Conservation (phyloP, 495 filamentous ascomycete species). For the Daldinia childiae region DNA sequence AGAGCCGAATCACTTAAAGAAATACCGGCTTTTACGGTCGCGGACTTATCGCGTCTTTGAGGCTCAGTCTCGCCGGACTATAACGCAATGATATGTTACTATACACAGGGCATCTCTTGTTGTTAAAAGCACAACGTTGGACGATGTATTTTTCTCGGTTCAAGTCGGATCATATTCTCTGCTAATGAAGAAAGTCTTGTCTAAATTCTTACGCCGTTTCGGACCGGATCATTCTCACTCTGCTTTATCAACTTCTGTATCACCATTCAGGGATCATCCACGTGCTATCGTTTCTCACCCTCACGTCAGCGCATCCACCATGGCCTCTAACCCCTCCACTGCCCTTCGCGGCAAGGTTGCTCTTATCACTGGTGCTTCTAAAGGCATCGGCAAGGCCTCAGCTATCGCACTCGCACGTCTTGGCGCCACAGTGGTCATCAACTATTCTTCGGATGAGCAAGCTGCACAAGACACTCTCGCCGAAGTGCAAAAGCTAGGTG, state of each 20-base stretch:
- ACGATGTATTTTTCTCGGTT: conserved; percentile 1
- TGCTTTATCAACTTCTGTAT: not conserved
- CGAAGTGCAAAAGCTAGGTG: conserved; percentile 56
- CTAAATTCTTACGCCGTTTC: conserved; percentile 12
- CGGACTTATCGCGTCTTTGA: conserved; percentile 31
- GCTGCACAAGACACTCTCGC: conserved; percentile 65
- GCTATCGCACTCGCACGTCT: conserved; percentile 62
- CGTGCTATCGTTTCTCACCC: not conserved
- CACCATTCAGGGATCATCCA: not conserved
- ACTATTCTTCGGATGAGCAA: conserved; percentile 63
- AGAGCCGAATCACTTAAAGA: not conserved
- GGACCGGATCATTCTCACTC: not conserved
- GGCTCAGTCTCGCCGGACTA: not conserved
- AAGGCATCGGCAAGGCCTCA: conserved; percentile 72
- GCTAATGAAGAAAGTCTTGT: conserved; percentile 18
- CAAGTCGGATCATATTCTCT: not conserved
- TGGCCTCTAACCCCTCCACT: conserved; percentile 10
- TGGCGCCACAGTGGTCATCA: conserved; percentile 73
- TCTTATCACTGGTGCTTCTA: conserved; percentile 72
- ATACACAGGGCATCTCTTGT: not conserved
- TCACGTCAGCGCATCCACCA: conserved; percentile 9
- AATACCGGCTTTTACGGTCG: not conserved
- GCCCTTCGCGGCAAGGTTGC: conserved; percentile 66
- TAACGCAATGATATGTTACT: not conserved
- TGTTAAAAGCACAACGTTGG: conserved; percentile 9